phyloP scores from a whole-genome alignment of 2,329 filamentous ascomycete genomes.

The Coniochaeta pulveracea region DNA sequence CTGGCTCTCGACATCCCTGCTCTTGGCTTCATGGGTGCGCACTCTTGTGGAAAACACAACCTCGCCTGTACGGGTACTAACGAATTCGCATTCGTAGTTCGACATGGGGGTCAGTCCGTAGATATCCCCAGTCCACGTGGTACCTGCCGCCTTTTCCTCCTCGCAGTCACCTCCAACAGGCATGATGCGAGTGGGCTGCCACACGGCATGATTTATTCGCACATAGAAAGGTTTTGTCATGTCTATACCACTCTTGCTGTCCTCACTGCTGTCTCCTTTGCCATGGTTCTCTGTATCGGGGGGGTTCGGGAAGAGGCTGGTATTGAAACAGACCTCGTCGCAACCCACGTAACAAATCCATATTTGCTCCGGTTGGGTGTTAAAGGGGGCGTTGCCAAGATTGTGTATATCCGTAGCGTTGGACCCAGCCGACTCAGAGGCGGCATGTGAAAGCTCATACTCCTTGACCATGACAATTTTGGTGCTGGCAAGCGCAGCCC shows the following conservation, averaged over 20 bases:
- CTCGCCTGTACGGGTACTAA: conserved; percentile 53
- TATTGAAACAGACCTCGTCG: conserved; percentile 68
- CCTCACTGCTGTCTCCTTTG: conserved; percentile 18
- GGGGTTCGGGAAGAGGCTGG: conserved; percentile 47
- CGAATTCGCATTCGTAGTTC: conserved; percentile 70
- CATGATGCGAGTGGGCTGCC: conserved; percentile 67
- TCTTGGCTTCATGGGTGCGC: conserved; percentile 46
- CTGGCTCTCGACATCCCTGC: conserved; percentile 24
- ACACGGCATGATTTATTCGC: conserved; percentile 65
- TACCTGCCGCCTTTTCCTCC: conserved; percentile 25
- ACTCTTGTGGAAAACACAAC: conserved; percentile 63
- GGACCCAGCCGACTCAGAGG: conserved; percentile 61
- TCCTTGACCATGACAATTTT: conserved; percentile 95
- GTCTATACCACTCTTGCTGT: conserved; percentile 42
- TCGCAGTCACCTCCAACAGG: conserved; percentile 25
- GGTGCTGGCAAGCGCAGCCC: conserved; percentile 88
- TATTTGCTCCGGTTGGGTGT: conserved; percentile 58
- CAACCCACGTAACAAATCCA: conserved; percentile 74
- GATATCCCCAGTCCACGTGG: conserved; percentile 61
- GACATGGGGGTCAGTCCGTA: conserved; percentile 59
- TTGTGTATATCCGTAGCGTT: conserved; percentile 69
- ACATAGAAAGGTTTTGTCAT: conserved; percentile 68
- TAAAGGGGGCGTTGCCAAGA: conserved; percentile 64
- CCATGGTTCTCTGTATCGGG: conserved; percentile 22
- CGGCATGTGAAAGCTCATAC: conserved; percentile 69